A percentile compares a stretch with the other conserved stretches of the same genome.
phyloP scores from a whole-genome alignment of 2,329 filamentous ascomycete genomes.

The Penicillium sp. region DNA sequence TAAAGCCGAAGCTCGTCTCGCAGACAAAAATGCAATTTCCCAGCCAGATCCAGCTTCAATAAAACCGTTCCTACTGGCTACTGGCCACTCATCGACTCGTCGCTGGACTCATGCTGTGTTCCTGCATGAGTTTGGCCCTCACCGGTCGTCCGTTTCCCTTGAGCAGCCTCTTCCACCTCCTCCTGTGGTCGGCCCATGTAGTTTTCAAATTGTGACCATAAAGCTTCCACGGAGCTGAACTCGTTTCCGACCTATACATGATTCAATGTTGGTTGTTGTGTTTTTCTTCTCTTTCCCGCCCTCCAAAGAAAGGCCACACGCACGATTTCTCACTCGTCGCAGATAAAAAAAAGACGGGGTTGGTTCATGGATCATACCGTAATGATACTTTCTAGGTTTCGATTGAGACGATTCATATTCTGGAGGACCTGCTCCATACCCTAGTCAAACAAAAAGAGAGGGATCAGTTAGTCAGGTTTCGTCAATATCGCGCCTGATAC shows the following conservation, averaged over 20 bases:
- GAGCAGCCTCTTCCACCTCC: conserved; percentile 30
- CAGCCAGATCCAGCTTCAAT: not conserved
- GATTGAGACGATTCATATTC: conserved; percentile 93
- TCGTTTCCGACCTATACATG: conserved; percentile 74
- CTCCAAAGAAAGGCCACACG: too few species aligned
- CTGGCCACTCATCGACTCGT: conserved; percentile 8
- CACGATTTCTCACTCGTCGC: too few species aligned
- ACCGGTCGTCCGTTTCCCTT: conserved; percentile 23
- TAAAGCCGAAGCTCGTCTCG: too few species aligned
- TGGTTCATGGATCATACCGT: conserved; percentile 52
- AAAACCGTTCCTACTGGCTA: conserved; percentile 9
- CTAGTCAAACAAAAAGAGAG: conserved; percentile 28
- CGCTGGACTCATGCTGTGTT: conserved; percentile 13
- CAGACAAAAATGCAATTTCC: too few species aligned
- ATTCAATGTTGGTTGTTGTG: not conserved
- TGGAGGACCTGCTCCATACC: conserved; percentile 83
- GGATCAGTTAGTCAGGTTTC: too few species aligned
- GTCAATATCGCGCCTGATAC: too few species aligned
- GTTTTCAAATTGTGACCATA: conserved; percentile 96
- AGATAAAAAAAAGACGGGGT: too few species aligned
- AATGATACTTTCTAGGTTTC: conserved; percentile 84
- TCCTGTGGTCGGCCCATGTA: conserved; percentile 74
- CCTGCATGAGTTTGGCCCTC: conserved; percentile 18
- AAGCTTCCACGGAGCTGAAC: conserved; percentile 89
- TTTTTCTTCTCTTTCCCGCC: too few species aligned